Conservation (phyloP, 2,329 filamentous ascomycete genomes). For the Penicillium sp. region DNA sequence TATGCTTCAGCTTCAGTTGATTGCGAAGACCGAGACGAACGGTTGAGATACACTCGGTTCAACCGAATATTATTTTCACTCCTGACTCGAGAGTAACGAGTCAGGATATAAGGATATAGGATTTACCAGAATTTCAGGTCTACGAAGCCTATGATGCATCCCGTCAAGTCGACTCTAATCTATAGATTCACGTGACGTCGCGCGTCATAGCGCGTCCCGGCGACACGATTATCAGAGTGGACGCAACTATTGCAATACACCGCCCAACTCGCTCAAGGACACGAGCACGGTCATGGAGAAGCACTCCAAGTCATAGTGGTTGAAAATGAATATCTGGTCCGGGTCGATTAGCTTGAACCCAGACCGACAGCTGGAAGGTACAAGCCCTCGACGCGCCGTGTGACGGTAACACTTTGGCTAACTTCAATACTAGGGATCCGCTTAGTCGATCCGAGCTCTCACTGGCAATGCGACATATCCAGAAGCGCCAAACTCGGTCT, state of each 20-base stretch:
- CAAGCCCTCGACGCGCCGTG: constrained; percentile 11
- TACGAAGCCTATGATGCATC: neutral
- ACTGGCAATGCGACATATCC: constrained; percentile 36
- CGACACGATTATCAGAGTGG: constrained; percentile 1
- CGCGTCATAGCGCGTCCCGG: constrained; percentile 21
- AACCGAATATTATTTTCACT: too few relatives aligned
- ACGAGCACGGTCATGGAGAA: constrained; percentile 21
- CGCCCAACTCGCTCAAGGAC: constrained; percentile 2
- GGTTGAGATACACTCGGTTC: too few relatives aligned
- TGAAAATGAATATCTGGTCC: constrained; percentile 43
- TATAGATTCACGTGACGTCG: constrained; percentile 23
- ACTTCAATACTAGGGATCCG: constrained; percentile 34
- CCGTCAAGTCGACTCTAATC: neutral
- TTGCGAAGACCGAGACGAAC: too few relatives aligned
- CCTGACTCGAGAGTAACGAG: too few relatives aligned
- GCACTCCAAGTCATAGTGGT: neutral
- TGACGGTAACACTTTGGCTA: constrained; percentile 10
- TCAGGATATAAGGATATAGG: too few relatives aligned
- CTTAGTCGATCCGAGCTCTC: constrained; percentile 37
- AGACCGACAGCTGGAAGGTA: constrained; percentile 36
- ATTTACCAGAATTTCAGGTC: too few relatives aligned
- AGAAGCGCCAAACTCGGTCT: constrained; percentile 38
- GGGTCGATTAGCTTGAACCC: constrained; percentile 34
- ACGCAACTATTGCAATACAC: neutral
- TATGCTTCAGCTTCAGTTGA: neutral